A percentile compares a stretch with the other conserved stretches of the same genome.
Evolutionary conservation across 768 basidiomycete species (phyloP).

Genomic region (Rickenella mellea): DNA sequence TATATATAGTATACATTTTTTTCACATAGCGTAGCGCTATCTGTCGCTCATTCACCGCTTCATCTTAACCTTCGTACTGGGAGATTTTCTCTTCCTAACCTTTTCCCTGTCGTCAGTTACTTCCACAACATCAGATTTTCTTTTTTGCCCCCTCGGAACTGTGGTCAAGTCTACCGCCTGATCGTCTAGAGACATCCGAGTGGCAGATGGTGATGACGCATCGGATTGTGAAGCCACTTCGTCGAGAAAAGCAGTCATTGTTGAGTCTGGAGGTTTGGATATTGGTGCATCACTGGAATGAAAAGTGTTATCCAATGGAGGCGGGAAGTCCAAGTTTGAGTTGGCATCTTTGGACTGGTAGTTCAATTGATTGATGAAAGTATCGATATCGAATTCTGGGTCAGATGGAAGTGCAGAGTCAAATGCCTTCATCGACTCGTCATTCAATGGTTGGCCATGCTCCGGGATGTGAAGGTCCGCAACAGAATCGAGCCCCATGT

Average conservation of each 20-base stretch:
- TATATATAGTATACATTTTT: neutral
- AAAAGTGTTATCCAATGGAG: no score
- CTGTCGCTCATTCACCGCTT: neutral
- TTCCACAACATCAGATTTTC: constrained; percentile 20
- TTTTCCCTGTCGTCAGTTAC: constrained; percentile 10
- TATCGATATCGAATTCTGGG: no score
- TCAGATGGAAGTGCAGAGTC: no score
- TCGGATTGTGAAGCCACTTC: constrained; percentile 25
- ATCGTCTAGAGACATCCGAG: neutral
- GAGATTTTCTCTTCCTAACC: constrained; percentile 3
- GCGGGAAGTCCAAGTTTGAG: no score
- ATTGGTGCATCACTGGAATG: no score
- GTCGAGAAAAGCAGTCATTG: constrained; percentile 35
- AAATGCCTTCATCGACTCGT: no score
- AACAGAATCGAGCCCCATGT: constrained; percentile 53
- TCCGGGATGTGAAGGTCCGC: no score
- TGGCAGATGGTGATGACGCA: constrained; percentile 1
- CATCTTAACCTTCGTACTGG: constrained; percentile 17
- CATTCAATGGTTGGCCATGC: no score
- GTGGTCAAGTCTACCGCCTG: constrained; percentile 2
- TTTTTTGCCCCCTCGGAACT: constrained; percentile 14
- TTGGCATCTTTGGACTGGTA: no score
- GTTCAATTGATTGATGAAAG: no score
- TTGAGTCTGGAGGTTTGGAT: no score
- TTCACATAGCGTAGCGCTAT: neutral